Evolutionary conservation across 345 rosid species (phyloP).

Genomic region (Citrus cavaleriei): DNA sequence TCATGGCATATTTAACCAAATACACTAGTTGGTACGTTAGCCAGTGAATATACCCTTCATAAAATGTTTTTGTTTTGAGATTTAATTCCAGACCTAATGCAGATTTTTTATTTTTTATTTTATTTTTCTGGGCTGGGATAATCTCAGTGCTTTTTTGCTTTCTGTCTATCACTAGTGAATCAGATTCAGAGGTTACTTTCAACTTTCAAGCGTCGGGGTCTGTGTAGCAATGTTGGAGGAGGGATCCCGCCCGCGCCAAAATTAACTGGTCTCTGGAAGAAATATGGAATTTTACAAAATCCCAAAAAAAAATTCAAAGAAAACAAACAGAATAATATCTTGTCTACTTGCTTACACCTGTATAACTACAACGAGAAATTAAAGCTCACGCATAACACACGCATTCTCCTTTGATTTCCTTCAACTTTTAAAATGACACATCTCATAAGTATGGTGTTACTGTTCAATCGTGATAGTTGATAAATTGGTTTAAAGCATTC

Average conservation of each 20-base stretch:
- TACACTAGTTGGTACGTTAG: neutral
- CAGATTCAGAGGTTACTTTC: constrained; percentile 20
- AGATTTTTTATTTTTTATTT: neutral
- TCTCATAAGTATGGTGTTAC: neutral
- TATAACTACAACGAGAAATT: neutral
- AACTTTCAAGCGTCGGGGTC: constrained; percentile 11
- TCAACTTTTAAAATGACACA: neutral
- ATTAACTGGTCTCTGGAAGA: neutral
- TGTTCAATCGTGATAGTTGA: neutral
- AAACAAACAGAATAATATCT: neutral
- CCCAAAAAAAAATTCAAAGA: neutral
- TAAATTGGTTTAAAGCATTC: neutral
- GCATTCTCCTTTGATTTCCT: neutral
- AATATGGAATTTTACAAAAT: neutral
- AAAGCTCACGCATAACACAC: neutral
- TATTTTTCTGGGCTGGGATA: neutral
- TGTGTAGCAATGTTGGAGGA: too few relatives aligned
- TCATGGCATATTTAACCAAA: neutral
- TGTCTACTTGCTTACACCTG: neutral
- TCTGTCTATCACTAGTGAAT: constrained; percentile 13
- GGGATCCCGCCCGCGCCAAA: constrained; percentile 14
- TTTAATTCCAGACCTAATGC: neutral
- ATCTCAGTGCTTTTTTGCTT: constrained; percentile 4
- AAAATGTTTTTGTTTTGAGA: neutral
- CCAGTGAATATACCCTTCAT: neutral